Percentiles rank a stretch among this genome's conserved stretches.
Evolutionary conservation across 257 asterid genomes (phyloP).

Genomic region (Verbena officinalis): DNA sequence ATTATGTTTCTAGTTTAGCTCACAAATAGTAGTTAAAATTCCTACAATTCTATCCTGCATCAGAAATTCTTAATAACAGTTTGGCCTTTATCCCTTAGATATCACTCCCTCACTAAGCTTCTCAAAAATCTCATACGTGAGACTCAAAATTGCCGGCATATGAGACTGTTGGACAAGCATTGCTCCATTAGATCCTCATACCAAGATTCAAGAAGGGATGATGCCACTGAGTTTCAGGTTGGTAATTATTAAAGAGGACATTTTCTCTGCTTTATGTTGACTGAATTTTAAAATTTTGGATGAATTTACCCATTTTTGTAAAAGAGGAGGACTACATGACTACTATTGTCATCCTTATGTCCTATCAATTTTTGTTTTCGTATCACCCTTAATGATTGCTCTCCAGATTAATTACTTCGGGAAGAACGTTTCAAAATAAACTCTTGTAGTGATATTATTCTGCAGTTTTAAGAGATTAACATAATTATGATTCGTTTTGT

Average conservation of each 20-base stretch:
- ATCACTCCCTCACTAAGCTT: constrained; percentile 60
- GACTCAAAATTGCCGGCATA: constrained; percentile 53
- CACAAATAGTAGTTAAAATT: neutral
- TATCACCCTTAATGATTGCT: neutral
- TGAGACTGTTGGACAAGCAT: constrained; percentile 78
- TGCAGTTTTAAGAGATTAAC: neutral
- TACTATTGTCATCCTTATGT: neutral
- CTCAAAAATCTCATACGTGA: constrained; percentile 66
- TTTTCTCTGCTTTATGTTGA: constrained; percentile 29
- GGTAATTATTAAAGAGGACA: constrained; percentile 22
- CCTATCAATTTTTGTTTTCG: neutral
- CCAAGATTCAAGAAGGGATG: constrained; percentile 32
- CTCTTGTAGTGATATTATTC: constrained; percentile 6
- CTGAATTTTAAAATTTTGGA: neutral
- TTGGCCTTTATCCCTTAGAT: constrained; percentile 49
- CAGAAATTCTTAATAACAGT: constrained; percentile 19
- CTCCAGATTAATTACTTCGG: constrained; percentile 5
- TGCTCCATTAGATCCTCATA: constrained; percentile 51
- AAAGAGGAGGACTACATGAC: constrained; percentile 14
- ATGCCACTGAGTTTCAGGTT: constrained; percentile 48
- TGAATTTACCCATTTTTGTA: constrained; percentile 7
- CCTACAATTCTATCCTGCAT: neutral
- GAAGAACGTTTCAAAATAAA: constrained; percentile 1
- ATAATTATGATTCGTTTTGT: neutral
- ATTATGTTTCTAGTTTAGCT: constrained; percentile 10